Evolutionary conservation across 768 basidiomycete genomes (phyloP).

Genomic region (Russula sp.): DNA sequence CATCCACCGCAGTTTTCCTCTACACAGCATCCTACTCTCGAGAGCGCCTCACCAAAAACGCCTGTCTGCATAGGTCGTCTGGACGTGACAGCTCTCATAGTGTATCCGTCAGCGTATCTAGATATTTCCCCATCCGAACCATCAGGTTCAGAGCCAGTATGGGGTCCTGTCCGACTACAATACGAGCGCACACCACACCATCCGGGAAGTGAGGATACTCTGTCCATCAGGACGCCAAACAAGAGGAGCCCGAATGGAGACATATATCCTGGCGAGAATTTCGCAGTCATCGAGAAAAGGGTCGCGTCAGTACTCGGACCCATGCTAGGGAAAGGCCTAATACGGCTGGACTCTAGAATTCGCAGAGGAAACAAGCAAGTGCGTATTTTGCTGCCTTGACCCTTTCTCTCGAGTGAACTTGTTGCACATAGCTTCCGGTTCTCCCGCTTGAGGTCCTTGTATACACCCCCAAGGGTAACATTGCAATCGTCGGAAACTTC

Average conservation of each 20-base stretch:
- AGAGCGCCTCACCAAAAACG: slow-evolving; percentile 67
- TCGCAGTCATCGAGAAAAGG: slow-evolving; percentile 83
- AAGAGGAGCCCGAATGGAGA: slow-evolving; percentile 47
- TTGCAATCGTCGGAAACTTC: slow-evolving; percentile 70
- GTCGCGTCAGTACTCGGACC: slow-evolving; percentile 72
- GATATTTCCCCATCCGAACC: slow-evolving; percentile 27
- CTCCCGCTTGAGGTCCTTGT: slow-evolving; percentile 80
- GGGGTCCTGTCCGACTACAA: slow-evolving; percentile 61
- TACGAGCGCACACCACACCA: slow-evolving; percentile 58
- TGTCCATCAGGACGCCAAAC: slow-evolving; percentile 67
- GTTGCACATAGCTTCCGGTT: slow-evolving; percentile 57
- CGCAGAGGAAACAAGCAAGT: slow-evolving; percentile 58
- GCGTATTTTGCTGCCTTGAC: slow-evolving; percentile 28
- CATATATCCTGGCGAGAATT: slow-evolving; percentile 50
- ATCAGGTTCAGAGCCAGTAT: slow-evolving; percentile 43
- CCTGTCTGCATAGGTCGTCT: slow-evolving; percentile 87
- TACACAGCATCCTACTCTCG: slow-evolving; percentile 31
- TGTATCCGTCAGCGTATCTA: slow-evolving; percentile 75
- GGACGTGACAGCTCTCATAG: slow-evolving; percentile 71
- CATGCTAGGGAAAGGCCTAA: slow-evolving; percentile 78
- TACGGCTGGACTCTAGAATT: slow-evolving; percentile 72
- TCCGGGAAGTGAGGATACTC: slow-evolving; percentile 50
- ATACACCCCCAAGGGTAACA: slow-evolving; percentile 91
- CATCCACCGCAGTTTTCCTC: slow-evolving; percentile 19
- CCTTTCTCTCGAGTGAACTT: slow-evolving; percentile 19